Percentiles rank a stretch among this genome's conserved stretches.
These are phyloP conservation scores for Fusarium buharicum DNA, from an alignment of 2,329 filamentous ascomycete species.

Conservation along the genomic window DNA sequence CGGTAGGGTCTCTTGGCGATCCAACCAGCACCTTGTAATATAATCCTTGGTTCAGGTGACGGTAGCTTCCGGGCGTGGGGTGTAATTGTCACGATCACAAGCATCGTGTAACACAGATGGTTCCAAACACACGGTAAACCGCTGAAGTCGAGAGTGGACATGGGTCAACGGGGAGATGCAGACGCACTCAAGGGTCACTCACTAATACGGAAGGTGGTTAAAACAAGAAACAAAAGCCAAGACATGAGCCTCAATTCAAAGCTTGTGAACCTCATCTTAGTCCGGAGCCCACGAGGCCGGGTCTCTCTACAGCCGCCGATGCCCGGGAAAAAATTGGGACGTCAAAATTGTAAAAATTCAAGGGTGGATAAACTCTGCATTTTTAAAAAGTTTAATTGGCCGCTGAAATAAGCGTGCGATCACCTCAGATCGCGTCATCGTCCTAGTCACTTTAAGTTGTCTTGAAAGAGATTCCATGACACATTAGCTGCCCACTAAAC, in stretches of 20 bases:
- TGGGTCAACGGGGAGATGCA: neutral
- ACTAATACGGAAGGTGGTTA: slow-evolving; percentile 30
- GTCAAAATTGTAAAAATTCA: slow-evolving; percentile 12
- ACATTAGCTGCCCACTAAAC: slow-evolving; percentile 32
- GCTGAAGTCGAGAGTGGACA: neutral
- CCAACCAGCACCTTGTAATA: neutral
- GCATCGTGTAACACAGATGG: neutral
- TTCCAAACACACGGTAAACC: too few relatives aligned
- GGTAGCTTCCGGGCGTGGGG: slow-evolving; percentile 3
- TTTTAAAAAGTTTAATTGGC: slow-evolving; percentile 24
- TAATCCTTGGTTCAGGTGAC: neutral
- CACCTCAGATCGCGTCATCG: slow-evolving; percentile 48
- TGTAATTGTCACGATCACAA: slow-evolving; percentile 7
- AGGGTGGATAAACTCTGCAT: slow-evolving; percentile 29
- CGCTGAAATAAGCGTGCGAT: slow-evolving; percentile 29
- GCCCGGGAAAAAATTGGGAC: slow-evolving; percentile 21
- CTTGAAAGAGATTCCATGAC: slow-evolving; percentile 35
- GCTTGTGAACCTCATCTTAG: too few relatives aligned
- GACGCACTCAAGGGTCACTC: neutral
- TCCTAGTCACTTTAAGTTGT: slow-evolving; percentile 34
- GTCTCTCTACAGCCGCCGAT: slow-evolving; percentile 20
- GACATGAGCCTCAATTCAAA: slow-evolving; percentile 11
- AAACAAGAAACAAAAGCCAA: slow-evolving; percentile 4
- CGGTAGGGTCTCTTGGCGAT: neutral
- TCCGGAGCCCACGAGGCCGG: slow-evolving; percentile 22